Base-by-base conservation (phyloP, 1,284 basidiomycete species). In the Vanrija sp. region DNA sequence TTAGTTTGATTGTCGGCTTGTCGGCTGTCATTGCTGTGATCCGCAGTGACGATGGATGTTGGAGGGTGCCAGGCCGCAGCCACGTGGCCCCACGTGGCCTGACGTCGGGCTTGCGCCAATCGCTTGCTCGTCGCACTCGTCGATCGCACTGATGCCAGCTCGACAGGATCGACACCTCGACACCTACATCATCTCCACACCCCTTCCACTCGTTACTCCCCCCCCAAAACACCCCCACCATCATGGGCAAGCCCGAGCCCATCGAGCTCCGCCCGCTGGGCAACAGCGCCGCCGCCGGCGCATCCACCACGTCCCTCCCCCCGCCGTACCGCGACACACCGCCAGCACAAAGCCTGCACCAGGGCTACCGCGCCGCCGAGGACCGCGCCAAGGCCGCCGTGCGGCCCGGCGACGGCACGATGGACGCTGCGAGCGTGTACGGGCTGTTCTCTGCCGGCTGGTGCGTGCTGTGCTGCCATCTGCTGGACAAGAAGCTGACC, bases 371-470 rank as follows among this genome's bases (percentile, higher is more conserved):
- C 26, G 25, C 51, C 5, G 73, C 73, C 10, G 73, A 75, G 49
- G 71, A 72, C 16, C 64, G 61, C n/a, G 73, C 73, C 4, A 68
- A 61, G 53, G 73, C 72, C 1, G 61, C 60, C 9, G 66, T 69
- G 15, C 66, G 70, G 48, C 58, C 70, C 1, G 55, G 64, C 43
- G 73, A 75, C 57, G 69, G 67, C 19, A 63, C 62, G 5, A 14
- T 73, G 52, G 73, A 75, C 43, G 57, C 60, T 6, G 60, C 68
- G 12, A 66, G 64, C 14, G 48, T 66, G 16, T 75, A 62, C 57
- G 71, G 67, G 0, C 52, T 73, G 14, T 68, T 51, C 0, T 51
- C 65, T 39, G 61, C 69, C 46, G 60, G 58, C 16, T 75, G 73
- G 73, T 74, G 46, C 55, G 71, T 70, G 1, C 28, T 19, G 28